Evolutionary conservation across 192 early-diverging fungal genomes (phyloP).

Genomic region (Rhizophagus clarus): DNA sequence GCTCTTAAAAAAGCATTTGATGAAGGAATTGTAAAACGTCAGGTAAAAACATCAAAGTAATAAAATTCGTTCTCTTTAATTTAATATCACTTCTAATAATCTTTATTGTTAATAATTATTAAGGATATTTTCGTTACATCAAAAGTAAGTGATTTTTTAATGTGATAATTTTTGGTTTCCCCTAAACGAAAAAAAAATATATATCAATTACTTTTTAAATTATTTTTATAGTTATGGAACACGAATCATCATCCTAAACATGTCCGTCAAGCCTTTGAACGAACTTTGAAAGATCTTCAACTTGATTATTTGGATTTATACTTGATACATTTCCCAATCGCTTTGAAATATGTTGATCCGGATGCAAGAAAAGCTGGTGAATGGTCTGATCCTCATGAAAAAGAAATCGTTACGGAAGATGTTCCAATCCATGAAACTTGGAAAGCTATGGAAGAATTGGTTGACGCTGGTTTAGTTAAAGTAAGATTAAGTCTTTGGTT

Average conservation of each 20-base stretch:
- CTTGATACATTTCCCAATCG: slow-evolving; percentile 70
- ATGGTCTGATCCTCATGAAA: slow-evolving; percentile 37
- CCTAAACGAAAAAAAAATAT: no score
- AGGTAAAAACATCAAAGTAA: slow-evolving; percentile 20
- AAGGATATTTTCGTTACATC: slow-evolving; percentile 58
- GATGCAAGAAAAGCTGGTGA: slow-evolving; percentile 49
- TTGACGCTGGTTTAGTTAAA: slow-evolving; percentile 55
- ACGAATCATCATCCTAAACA: slow-evolving; percentile 60
- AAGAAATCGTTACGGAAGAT: slow-evolving; percentile 41
- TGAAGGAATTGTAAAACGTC: slow-evolving; percentile 55
- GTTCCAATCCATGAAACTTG: slow-evolving; percentile 65
- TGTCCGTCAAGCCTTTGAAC: slow-evolving; percentile 55
- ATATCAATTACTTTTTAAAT: no score
- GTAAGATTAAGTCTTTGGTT: neutral
- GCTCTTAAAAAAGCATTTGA: slow-evolving; percentile 55
- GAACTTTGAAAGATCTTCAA: slow-evolving; percentile 53
- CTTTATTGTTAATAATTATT: neutral
- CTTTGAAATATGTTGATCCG: slow-evolving; percentile 55
- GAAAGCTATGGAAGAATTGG: slow-evolving; percentile 73
- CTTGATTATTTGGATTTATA: slow-evolving; percentile 69
- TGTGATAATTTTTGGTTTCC: neutral
- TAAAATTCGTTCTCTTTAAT: neutral
- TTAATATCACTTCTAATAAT: no score
- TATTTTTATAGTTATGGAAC: slow-evolving; percentile 58
- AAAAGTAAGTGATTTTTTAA: slow-evolving; percentile 43